Evolutionary conservation across 2,329 filamentous ascomycete genomes (phyloP).

Genomic region (Xylariaceae sp.): DNA sequence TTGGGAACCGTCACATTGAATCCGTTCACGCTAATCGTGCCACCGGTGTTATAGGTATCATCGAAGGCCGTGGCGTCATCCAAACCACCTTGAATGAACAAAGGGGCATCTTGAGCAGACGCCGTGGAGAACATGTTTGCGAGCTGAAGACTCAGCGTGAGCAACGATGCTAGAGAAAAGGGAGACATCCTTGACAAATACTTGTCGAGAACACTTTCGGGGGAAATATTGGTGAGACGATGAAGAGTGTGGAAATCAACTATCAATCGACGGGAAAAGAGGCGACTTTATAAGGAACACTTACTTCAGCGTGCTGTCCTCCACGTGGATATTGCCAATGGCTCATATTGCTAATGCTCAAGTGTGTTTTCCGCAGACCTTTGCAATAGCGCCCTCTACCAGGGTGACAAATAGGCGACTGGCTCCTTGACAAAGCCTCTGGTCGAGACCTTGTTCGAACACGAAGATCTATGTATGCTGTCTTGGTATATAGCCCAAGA

Average conservation of each 20-base stretch:
- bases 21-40: slow-evolving; percentile 39
- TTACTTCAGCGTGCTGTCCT: too few relatives aligned
- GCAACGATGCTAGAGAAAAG: slow-evolving; percentile 7
- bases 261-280: too few relatives aligned
- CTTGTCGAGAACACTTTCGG: too few relatives aligned
- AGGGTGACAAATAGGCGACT: background rate
- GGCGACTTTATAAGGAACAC: too few relatives aligned
- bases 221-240: background rate
- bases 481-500: background rate
- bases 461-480: background rate
- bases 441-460: slow-evolving; percentile 2
- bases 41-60: slow-evolving; percentile 40
- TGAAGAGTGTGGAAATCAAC: background rate
- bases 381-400: background rate
- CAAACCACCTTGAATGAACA: slow-evolving; percentile 29
- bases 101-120: slow-evolving; percentile 20
- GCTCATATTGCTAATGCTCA: too few relatives aligned
- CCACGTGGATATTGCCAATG: too few relatives aligned
- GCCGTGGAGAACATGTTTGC: slow-evolving; percentile 7
- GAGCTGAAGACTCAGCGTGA: slow-evolving; percentile 14
- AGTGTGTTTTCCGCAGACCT: too few relatives aligned
- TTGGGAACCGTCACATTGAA: slow-evolving; percentile 42
- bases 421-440: background rate
- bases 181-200: slow-evolving; percentile 9
- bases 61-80: slow-evolving; percentile 29